These are phyloP conservation scores for Dendrothele bispora DNA, from an alignment of 768 basidiomycete genomes.

Conservation along the genomic window DNA sequence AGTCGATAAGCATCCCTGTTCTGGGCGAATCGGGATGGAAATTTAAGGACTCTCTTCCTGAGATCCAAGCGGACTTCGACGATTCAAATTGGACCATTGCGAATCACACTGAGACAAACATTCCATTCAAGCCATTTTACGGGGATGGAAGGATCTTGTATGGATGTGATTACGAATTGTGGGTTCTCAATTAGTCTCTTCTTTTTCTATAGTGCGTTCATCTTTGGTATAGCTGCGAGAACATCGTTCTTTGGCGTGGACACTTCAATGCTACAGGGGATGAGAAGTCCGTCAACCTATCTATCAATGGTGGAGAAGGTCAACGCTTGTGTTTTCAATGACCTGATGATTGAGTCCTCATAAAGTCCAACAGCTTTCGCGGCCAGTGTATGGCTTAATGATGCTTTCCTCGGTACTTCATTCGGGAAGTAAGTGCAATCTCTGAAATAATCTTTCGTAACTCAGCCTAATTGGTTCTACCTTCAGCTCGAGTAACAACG, in stretches of 20 bases:
- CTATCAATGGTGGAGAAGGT: constrained; percentile 83
- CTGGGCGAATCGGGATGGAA: constrained; percentile 52
- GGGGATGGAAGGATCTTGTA: constrained; percentile 79
- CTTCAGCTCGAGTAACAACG: constrained; percentile 65
- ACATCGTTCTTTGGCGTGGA: constrained; percentile 78
- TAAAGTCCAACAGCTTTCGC: constrained; percentile 59
- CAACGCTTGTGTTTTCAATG: no score
- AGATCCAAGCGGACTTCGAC: constrained; percentile 54
- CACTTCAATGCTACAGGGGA: constrained; percentile 66
- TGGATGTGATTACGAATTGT: constrained; percentile 89
- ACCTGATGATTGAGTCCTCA: not conserved
- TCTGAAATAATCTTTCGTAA: not conserved
- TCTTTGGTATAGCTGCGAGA: constrained; percentile 67
- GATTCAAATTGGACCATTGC: constrained; percentile 68
- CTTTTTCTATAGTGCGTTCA: not conserved
- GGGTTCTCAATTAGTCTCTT: constrained; percentile 22
- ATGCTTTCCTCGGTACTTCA: constrained; percentile 68
- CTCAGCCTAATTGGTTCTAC: constrained; percentile 1
- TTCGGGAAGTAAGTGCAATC: constrained; percentile 62
- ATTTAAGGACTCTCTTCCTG: constrained; percentile 75
- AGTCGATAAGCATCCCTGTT: not conserved
- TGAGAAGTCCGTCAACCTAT: constrained; percentile 68
- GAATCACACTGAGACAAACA: constrained; percentile 72
- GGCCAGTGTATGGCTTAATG: constrained; percentile 79
- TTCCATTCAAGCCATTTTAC: constrained; percentile 65